Evolutionary conservation across 1,284 basidiomycete species (phyloP).

Genomic region (Boletus sp.): DNA sequence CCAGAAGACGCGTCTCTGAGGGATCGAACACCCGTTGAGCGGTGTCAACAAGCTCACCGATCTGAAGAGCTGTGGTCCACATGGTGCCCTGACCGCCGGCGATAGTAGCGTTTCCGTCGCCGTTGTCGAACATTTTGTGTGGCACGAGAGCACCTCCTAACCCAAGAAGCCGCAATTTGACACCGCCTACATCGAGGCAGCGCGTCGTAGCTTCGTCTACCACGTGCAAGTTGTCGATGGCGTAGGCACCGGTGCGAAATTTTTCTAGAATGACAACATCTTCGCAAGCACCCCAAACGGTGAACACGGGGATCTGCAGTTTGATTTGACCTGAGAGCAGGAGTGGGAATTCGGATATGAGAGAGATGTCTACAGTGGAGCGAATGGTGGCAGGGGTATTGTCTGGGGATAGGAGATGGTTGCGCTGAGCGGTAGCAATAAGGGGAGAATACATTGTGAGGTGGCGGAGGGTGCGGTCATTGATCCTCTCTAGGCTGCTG

Average conservation of each 20-base stretch:
- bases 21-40: constrained; percentile 92
- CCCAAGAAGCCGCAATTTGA: constrained; percentile 90
- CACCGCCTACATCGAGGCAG: constrained; percentile 86
- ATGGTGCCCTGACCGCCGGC: constrained; percentile 97
- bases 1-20: constrained; percentile 88
- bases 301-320: constrained; percentile 89
- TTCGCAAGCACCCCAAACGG: constrained; percentile 97
- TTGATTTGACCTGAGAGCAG: constrained; percentile 86
- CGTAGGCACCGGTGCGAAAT: constrained; percentile 79
- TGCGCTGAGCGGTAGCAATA: constrained; percentile 78
- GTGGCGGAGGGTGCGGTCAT: constrained; percentile 92
- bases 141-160: constrained; percentile 93
- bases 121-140: constrained; percentile 98
- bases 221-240: constrained; percentile 84
- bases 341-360: constrained; percentile 91
- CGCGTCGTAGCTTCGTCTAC: constrained; percentile 94
- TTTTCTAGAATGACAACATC: constrained; percentile 92
- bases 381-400: constrained; percentile 60
- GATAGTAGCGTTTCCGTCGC: constrained; percentile 91
- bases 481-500: constrained; percentile 83
- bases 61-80: constrained; percentile 98
- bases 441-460: constrained; percentile 98
- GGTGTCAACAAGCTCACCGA: constrained; percentile 97
- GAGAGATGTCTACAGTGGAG: constrained; percentile 62
- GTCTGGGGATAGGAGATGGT: constrained; percentile 70